These are phyloP conservation scores for Ganoderma lucidum DNA, from an alignment of 1,284 basidiomycete species.

Conservation along the genomic window DNA sequence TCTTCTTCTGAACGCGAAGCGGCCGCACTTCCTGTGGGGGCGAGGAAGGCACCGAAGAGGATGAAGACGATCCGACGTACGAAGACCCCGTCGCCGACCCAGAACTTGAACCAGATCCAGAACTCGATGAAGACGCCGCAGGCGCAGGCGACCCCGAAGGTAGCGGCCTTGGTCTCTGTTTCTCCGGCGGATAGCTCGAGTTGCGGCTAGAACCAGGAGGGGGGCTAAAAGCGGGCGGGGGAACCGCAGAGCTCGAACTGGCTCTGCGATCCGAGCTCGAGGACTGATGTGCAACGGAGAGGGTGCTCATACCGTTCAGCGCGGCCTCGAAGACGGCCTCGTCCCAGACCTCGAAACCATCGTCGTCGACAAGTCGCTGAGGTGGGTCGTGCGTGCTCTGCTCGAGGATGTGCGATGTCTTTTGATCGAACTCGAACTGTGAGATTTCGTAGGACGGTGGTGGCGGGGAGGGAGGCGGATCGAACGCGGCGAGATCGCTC, in stretches of 20 bases:
- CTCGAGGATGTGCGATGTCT: slow-evolving; percentile 53
- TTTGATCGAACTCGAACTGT: slow-evolving; percentile 64
- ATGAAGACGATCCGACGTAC: slow-evolving; percentile 12
- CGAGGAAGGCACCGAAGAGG: slow-evolving; percentile 18
- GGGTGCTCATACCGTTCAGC: slow-evolving; percentile 27
- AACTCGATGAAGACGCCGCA: slow-evolving; percentile 4
- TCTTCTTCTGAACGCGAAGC: slow-evolving; percentile 41
- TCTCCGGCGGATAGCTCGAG: slow-evolving; percentile 18
- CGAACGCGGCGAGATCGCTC: slow-evolving; percentile 22
- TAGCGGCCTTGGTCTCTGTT: background rate
- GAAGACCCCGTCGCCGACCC: slow-evolving; percentile 9
- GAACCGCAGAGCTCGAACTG: background rate
- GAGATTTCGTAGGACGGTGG: slow-evolving; percentile 60
- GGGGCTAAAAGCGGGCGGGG: slow-evolving; percentile 5
- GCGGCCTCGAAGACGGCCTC: slow-evolving; percentile 51
- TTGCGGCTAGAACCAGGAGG: background rate
- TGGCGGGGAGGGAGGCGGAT: slow-evolving; percentile 40
- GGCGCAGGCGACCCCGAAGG: background rate
- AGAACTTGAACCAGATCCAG: slow-evolving; percentile 5
- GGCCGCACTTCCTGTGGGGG: slow-evolving; percentile 33
- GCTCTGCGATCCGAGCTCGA: background rate
- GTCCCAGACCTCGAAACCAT: slow-evolving; percentile 62
- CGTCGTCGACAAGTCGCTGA: slow-evolving; percentile 41
- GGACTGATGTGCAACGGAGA: slow-evolving; percentile 10
- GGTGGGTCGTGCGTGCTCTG: slow-evolving; percentile 41